A percentile compares a stretch with the other conserved stretches of the same genome.
phyloP scores from a whole-genome alignment of 495 filamentous ascomycete species.

The Penicillium desertorum region DNA sequence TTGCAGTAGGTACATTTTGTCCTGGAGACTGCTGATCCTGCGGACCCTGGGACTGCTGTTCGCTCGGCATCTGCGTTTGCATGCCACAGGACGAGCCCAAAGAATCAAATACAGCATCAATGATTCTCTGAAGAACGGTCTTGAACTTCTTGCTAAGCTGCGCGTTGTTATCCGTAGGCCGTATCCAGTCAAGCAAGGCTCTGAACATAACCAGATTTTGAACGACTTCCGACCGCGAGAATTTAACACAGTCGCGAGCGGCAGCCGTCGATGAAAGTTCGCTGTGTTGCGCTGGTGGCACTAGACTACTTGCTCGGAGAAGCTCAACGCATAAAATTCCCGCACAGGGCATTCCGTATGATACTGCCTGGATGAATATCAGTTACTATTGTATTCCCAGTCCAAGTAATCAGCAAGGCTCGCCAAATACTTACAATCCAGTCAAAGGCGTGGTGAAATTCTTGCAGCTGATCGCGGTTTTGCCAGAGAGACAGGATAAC shows the following conservation, averaged over 20 bases:
- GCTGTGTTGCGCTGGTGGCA: not conserved
- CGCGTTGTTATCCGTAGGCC: not conserved
- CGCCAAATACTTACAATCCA: not conserved
- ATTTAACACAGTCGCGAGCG: not conserved
- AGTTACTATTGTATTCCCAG: not conserved
- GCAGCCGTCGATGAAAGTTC: not conserved
- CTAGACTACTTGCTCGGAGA: not conserved
- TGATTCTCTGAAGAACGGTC: not conserved
- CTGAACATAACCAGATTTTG: not conserved
- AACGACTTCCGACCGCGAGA: not conserved
- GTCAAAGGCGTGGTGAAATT: not conserved
- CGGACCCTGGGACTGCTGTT: not conserved
- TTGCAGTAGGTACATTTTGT: not conserved
- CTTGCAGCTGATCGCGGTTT: not conserved
- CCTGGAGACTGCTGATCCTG: not conserved
- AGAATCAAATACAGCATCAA: not conserved
- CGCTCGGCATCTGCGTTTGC: not conserved
- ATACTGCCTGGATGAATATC: not conserved
- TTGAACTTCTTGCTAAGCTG: conserved; percentile 6
- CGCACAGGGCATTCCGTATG: not conserved
- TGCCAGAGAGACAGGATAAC: conserved; percentile 1
- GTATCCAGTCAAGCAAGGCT: conserved; percentile 4
- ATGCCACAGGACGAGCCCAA: not conserved
- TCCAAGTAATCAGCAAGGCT: not conserved
- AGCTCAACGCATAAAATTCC: not conserved